phyloP scores from a whole-genome alignment of 306 rosid genomes.

The Herpetospermum pedunculosum region DNA sequence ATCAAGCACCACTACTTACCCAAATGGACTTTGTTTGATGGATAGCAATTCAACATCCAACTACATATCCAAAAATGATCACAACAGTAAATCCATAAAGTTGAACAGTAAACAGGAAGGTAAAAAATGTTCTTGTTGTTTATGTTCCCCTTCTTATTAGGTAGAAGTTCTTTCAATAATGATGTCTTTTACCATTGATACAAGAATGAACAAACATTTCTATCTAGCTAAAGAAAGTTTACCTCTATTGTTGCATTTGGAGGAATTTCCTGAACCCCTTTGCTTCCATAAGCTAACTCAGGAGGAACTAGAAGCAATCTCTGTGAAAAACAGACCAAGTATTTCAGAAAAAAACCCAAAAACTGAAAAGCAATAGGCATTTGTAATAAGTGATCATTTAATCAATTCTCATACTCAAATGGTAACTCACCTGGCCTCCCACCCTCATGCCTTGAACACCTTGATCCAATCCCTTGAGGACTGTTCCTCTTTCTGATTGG shows the following conservation, averaged over 20 bases:
- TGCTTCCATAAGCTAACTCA: constrained; percentile 81
- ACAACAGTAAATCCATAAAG: not conserved
- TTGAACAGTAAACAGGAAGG: constrained; percentile 6
- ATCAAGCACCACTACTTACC: constrained; percentile 38
- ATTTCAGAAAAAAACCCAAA: not conserved
- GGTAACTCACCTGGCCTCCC: constrained; percentile 80
- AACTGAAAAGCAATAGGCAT: not conserved
- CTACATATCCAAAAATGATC: constrained; percentile 30
- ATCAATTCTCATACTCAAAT: not conserved
- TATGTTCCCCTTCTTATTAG: not conserved
- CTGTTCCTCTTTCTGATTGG: constrained; percentile 78
- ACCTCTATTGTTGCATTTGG: constrained; percentile 97
- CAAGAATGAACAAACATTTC: not conserved
- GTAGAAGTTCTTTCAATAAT: not conserved
- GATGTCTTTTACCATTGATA: not conserved
- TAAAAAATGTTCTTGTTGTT: constrained; percentile 9
- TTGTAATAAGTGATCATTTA: not conserved
- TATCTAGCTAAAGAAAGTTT: not conserved
- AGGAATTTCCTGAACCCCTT: constrained; percentile 89
- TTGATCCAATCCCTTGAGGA: constrained; percentile 79
- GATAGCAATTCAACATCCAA: constrained; percentile 77
- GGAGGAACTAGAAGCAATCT: constrained; percentile 79
- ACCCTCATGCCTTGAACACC: constrained; percentile 90
- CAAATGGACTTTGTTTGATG: constrained; percentile 88
- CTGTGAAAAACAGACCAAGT: constrained; percentile 27